Conservation (phyloP, 257 asterid species). For the Fraxinus pennsylvanica region DNA sequence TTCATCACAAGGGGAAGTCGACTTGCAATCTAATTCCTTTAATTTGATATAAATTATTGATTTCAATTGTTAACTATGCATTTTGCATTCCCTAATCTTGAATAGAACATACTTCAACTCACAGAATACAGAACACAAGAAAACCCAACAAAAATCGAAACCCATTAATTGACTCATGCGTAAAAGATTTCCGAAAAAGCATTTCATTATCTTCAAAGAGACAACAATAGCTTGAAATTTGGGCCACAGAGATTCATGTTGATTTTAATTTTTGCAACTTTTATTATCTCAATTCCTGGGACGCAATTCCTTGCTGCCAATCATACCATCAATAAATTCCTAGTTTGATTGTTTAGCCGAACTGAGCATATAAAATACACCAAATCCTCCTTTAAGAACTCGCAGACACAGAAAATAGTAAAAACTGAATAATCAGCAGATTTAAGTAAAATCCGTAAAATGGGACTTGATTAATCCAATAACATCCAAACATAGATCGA, state of each 20-base stretch:
- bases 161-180: not conserved
- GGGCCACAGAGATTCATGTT: not conserved
- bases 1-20: conserved; percentile 2
- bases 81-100: not conserved
- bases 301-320: not conserved
- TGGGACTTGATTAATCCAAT: not conserved
- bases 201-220: conserved; percentile 3
- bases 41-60: conserved; percentile 8
- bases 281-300: conserved; percentile 19
- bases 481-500: not conserved
- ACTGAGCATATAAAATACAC: not conserved
- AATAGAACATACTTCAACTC: not conserved
- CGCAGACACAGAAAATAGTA: not conserved
- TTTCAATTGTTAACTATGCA: not conserved
- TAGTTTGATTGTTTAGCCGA: not conserved
- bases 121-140: not conserved
- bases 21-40: not conserved
- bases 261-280: not conserved
- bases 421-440: not conserved
- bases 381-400: not conserved
- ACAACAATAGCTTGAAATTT: conserved; percentile 3
- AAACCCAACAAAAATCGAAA: conserved; percentile 6
- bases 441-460: not conserved
- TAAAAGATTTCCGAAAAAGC: not conserved
- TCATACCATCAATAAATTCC: not conserved